Conservation (phyloP, 805 yeast genomes). For the Candida loeiensis region DNA sequence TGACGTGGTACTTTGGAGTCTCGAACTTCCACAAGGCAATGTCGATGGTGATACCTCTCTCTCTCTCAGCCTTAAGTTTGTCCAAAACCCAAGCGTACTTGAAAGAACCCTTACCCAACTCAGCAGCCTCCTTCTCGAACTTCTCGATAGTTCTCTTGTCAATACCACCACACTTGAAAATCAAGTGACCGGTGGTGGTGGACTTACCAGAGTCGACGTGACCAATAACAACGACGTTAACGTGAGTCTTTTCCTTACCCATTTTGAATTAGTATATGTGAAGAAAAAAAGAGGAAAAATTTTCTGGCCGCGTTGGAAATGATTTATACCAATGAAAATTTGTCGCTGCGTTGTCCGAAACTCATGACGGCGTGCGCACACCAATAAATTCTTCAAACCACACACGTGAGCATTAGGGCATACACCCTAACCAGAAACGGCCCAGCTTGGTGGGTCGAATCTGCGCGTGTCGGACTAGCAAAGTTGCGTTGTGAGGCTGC, state of each 20-base stretch:
- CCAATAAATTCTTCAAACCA: too few species aligned
- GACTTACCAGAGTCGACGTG: constrained; percentile 99
- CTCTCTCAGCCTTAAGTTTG: constrained; percentile 94
- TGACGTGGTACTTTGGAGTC: constrained; percentile 84
- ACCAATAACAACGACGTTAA: constrained; percentile 99
- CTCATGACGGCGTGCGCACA: neutral
- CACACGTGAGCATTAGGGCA: too few species aligned
- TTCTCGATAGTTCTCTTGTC: constrained; percentile 98
- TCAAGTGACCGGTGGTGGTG: constrained; percentile 99
- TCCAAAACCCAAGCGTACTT: constrained; percentile 97
- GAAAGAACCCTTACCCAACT: constrained; percentile 95
- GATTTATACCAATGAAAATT: constrained; percentile 7
- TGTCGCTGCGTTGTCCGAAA: neutral
- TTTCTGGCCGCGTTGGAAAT: constrained; percentile 5
- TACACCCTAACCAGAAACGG: too few species aligned
- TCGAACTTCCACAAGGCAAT: constrained; percentile 89
- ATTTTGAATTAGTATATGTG: constrained; percentile 20
- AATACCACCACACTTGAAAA: constrained; percentile 99
- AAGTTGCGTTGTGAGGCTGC: too few species aligned
- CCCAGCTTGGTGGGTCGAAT: too few species aligned
- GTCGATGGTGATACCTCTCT: constrained; percentile 95
- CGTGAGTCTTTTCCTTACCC: constrained; percentile 97
- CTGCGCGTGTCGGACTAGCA: too few species aligned
- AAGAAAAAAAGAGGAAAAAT: constrained; percentile 12
- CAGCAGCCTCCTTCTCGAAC: constrained; percentile 98